These are phyloP conservation scores for Cylindrodendrum hubeiense DNA, from an alignment of 2,329 filamentous ascomycete species.

Conservation along the genomic window DNA sequence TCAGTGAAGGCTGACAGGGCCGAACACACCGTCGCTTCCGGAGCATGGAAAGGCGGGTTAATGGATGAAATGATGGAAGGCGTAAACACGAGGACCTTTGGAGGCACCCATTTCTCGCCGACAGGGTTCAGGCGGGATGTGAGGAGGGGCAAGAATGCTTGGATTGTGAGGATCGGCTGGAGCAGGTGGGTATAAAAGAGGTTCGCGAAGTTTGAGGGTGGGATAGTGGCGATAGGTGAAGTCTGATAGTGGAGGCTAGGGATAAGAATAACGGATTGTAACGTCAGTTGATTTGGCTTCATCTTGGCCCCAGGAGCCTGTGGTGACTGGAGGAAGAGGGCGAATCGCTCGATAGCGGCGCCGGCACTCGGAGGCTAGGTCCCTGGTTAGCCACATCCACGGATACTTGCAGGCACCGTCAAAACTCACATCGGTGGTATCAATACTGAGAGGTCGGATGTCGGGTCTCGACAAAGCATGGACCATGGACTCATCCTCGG, in stretches of 20 bases:
- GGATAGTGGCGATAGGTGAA: slow-evolving; percentile 86
- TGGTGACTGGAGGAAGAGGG: slow-evolving; percentile 76
- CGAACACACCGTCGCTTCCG: slow-evolving; percentile 87
- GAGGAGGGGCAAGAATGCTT: slow-evolving; percentile 87
- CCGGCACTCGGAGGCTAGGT: slow-evolving; percentile 75
- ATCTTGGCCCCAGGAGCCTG: slow-evolving; percentile 83
- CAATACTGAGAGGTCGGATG: slow-evolving; percentile 84
- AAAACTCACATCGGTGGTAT: slow-evolving; percentile 79
- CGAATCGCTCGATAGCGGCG: slow-evolving; percentile 78
- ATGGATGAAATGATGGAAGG: slow-evolving; percentile 85
- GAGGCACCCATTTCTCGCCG: slow-evolving; percentile 65
- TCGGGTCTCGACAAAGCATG: slow-evolving; percentile 83
- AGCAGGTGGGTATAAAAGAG: slow-evolving; percentile 93
- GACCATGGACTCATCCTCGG: slow-evolving; percentile 86
- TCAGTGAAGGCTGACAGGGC: slow-evolving; percentile 89
- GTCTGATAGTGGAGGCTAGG: slow-evolving; percentile 85
- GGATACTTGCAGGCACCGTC: not conserved
- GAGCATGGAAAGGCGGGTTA: slow-evolving; percentile 82
- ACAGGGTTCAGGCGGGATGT: slow-evolving; percentile 70
- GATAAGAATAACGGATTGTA: slow-evolving; percentile 86
- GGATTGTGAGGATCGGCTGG: slow-evolving; percentile 88
- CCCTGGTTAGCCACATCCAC: slow-evolving; percentile 7
- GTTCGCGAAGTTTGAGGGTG: slow-evolving; percentile 86
- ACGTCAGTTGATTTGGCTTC: slow-evolving; percentile 78
- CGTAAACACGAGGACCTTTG: slow-evolving; percentile 81